Evolutionary conservation across 176 grass and related monocot genomes (phyloP).

Genomic region (Phyllostachys edulis): DNA sequence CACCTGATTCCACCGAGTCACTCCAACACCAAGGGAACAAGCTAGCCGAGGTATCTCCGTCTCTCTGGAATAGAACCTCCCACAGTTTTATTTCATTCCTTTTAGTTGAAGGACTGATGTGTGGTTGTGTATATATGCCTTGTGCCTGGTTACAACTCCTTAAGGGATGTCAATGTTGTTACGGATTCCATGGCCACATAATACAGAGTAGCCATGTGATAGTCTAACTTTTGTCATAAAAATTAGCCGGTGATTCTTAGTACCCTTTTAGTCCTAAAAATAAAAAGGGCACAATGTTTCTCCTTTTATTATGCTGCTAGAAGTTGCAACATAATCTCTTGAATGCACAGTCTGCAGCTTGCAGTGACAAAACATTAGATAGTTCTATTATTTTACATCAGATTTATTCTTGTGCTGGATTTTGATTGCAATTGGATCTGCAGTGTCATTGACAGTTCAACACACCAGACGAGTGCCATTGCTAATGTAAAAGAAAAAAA

Average conservation of each 20-base stretch:
- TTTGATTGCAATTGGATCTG: not conserved
- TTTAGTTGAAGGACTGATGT: not conserved
- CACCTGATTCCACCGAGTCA: conserved; percentile 23
- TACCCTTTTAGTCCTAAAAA: not conserved
- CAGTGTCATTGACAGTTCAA: not conserved
- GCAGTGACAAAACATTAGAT: not conserved
- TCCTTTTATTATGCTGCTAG: not conserved
- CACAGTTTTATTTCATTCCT: not conserved
- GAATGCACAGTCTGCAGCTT: not conserved
- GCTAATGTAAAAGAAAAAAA: not conserved
- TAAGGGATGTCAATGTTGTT: too few species aligned
- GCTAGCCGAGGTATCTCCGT: conserved; percentile 62
- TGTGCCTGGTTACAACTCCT: not conserved
- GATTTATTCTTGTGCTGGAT: not conserved
- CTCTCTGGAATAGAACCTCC: not conserved
- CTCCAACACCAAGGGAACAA: conserved; percentile 56
- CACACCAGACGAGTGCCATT: too few species aligned
- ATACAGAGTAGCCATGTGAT: not conserved
- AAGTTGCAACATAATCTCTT: not conserved
- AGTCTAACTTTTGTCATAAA: not conserved
- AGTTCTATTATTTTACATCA: not conserved
- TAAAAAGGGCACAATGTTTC: not conserved
- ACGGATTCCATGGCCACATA: too few species aligned
- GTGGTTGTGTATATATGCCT: not conserved
- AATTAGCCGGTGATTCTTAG: not conserved